Evolutionary conservation across 768 basidiomycete species (phyloP).

Genomic region (Trametes sanguinea): DNA sequence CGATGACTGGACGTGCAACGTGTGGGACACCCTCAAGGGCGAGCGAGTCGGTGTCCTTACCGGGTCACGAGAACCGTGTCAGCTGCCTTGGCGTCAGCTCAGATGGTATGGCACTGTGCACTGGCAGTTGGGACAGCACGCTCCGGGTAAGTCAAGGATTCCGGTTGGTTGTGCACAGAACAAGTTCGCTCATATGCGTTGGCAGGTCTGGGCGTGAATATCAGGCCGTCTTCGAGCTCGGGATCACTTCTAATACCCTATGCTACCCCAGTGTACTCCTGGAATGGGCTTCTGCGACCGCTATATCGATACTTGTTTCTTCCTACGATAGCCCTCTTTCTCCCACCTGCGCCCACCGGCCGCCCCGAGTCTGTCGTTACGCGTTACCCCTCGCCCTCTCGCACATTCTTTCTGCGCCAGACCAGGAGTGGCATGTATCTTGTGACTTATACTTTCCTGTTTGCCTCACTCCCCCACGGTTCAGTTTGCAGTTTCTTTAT

Average conservation of each 20-base stretch:
- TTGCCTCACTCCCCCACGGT: conserved; percentile 30
- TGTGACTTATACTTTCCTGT: conserved; percentile 41
- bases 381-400: conserved; percentile 40
- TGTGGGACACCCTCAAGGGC: conserved; percentile 98
- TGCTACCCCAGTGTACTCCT: conserved; percentile 28
- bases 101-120: conserved; percentile 98
- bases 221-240: conserved; percentile 2
- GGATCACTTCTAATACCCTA: conserved; percentile 28
- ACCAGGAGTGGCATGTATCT: conserved; percentile 31
- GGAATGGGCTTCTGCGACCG: conserved; percentile 20
- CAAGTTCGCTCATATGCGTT: neutral
- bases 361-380: conserved; percentile 68
- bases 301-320: conserved; percentile 46
- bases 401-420: conserved; percentile 35
- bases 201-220: conserved; percentile 81
- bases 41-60: conserved; percentile 97
- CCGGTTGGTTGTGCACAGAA: neutral
- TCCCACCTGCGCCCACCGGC: conserved; percentile 49
- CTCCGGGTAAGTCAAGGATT: conserved; percentile 67
- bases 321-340: conserved; percentile 51
- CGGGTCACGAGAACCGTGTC: conserved; percentile 98
- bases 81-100: conserved; percentile 94
- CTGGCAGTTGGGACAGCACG: conserved; percentile 97
- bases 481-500: conserved; percentile 33
- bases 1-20: conserved; percentile 99